Conservation (phyloP, 2,329 filamentous ascomycete genomes). For the Ophiostoma himal-ulmi region DNA sequence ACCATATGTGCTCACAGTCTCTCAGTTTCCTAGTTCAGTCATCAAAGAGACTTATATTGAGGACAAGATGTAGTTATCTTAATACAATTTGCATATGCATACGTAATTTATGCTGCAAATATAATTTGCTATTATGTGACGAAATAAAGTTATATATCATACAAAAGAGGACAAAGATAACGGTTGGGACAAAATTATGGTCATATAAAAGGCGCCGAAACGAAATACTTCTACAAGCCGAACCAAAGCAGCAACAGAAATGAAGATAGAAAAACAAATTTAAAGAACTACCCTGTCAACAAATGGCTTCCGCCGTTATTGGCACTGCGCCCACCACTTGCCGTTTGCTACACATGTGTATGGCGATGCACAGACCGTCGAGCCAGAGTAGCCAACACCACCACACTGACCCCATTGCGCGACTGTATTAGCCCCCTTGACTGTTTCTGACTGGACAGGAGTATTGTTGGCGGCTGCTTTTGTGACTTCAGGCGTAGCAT, state of each 20-base stretch:
- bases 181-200: neutral
- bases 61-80: neutral
- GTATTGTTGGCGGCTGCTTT: neutral
- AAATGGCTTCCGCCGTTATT: slow-evolving; percentile 23
- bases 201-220: neutral
- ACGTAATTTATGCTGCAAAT: neutral
- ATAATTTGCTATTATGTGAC: neutral
- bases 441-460: neutral
- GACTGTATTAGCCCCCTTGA: slow-evolving; percentile 26
- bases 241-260: neutral
- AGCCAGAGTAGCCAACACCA: slow-evolving; percentile 33
- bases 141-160: neutral
- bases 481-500: neutral
- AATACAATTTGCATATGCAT: neutral
- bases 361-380: slow-evolving; percentile 32
- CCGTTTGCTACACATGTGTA: slow-evolving; percentile 31
- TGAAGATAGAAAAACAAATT: neutral
- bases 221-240: neutral
- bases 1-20: neutral
- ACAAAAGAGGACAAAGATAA: neutral
- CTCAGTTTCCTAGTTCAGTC: neutral
- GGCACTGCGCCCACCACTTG: slow-evolving; percentile 35
- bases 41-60: neutral
- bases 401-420: slow-evolving; percentile 37
- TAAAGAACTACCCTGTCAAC: neutral